phyloP scores from a whole-genome alignment of 2,329 filamentous ascomycete genomes.

The Thyridium curvatum region DNA sequence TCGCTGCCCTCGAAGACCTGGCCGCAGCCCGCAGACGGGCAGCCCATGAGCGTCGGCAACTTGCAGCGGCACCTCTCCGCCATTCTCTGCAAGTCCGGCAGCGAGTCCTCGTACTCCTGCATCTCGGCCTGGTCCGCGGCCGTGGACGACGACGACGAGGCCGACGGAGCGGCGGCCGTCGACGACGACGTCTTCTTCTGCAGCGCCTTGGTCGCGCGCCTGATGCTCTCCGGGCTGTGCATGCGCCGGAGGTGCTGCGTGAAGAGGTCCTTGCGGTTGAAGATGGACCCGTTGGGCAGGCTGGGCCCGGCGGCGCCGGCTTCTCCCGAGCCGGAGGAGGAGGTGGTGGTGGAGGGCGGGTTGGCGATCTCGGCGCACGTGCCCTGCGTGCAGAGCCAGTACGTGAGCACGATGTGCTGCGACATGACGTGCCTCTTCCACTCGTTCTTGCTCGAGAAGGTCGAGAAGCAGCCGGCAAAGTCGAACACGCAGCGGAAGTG shows the following conservation, averaged over 20 bases:
- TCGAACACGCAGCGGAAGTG: slow-evolving; percentile 72
- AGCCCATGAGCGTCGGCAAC: slow-evolving; percentile 53
- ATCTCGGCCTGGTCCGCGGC: not conserved
- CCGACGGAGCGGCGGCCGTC: not conserved
- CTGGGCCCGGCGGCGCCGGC: slow-evolving; percentile 6
- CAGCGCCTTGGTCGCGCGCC: slow-evolving; percentile 21
- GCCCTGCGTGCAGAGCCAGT: slow-evolving; percentile 70
- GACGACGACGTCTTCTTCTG: slow-evolving; percentile 20
- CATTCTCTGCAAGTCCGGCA: slow-evolving; percentile 47
- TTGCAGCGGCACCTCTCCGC: slow-evolving; percentile 56
- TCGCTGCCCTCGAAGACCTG: slow-evolving; percentile 50
- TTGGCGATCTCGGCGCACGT: slow-evolving; percentile 34
- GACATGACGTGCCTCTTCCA: slow-evolving; percentile 87
- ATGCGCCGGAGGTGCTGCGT: slow-evolving; percentile 82
- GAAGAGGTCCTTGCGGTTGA: slow-evolving; percentile 90
- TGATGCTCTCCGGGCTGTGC: slow-evolving; percentile 53
- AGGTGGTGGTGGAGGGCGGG: slow-evolving; percentile 12
- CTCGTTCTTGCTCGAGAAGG: slow-evolving; percentile 81
- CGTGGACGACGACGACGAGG: not conserved
- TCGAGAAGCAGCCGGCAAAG: slow-evolving; percentile 66
- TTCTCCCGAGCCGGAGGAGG: slow-evolving; percentile 11
- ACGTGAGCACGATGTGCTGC: slow-evolving; percentile 69
- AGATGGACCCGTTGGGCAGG: slow-evolving; percentile 51
- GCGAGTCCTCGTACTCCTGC: slow-evolving; percentile 41
- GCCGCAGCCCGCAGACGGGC: slow-evolving; percentile 56